phyloP scores from a whole-genome alignment of 129 eudicot genomes.

The Tagetes erecta region DNA sequence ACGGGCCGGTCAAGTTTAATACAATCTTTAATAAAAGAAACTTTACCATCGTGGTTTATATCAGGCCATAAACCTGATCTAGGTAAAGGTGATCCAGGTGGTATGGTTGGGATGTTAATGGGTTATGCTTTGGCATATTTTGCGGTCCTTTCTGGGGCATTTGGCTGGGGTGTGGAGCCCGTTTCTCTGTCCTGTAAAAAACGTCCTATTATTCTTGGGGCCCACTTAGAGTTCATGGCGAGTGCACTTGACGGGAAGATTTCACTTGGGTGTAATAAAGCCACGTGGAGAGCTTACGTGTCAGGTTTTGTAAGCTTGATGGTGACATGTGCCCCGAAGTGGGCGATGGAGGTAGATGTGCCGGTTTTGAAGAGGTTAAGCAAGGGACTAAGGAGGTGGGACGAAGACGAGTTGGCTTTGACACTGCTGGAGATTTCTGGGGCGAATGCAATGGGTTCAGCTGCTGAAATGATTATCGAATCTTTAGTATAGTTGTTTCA shows the following conservation, averaged over 20 bases:
- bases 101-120: slow-evolving; percentile 63
- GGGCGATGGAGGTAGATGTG: slow-evolving; percentile 80
- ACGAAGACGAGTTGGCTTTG: slow-evolving; percentile 82
- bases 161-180: slow-evolving; percentile 82
- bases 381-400: slow-evolving; percentile 72
- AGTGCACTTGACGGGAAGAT: slow-evolving; percentile 82
- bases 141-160: slow-evolving; percentile 61
- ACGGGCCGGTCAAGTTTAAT: slow-evolving; percentile 65
- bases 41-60: slow-evolving; percentile 84
- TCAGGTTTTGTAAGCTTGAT: slow-evolving; percentile 78
- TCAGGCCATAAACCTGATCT: slow-evolving; percentile 48
- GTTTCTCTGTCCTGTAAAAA: slow-evolving; percentile 41
- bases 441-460: slow-evolving; percentile 77
- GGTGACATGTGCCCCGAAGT: slow-evolving; percentile 66
- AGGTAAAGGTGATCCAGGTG: slow-evolving; percentile 48
- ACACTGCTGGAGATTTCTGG: slow-evolving; percentile 76
- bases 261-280: slow-evolving; percentile 75
- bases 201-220: slow-evolving; percentile 49
- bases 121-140: slow-evolving; percentile 89
- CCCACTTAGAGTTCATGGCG: slow-evolving; percentile 69
- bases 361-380: slow-evolving; percentile 71
- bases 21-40: slow-evolving; percentile 67
- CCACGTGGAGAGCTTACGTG: slow-evolving; percentile 87
- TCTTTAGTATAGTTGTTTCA: slow-evolving; percentile 19
- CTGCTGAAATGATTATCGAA: slow-evolving; percentile 85